Percentiles rank a stretch among this genome's conserved stretches.
Evolutionary conservation across 2,329 filamentous ascomycete species (phyloP).

Genomic region (Xylaria sp.): DNA sequence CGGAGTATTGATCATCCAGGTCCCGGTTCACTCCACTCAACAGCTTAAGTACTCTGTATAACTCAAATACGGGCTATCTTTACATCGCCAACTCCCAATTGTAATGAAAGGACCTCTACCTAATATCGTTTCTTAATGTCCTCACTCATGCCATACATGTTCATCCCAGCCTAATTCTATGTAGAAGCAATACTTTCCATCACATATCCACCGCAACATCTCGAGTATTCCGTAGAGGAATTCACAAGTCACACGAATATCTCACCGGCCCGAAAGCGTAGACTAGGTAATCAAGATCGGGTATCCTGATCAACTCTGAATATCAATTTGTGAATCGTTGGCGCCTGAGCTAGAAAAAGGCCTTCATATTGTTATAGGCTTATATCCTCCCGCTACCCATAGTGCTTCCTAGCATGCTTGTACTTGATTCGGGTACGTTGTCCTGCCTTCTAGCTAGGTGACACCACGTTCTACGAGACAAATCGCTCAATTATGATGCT

Average conservation of each 20-base stretch:
- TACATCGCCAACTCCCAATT: no score
- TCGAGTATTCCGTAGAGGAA: neutral
- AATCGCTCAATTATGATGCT: slow-evolving; percentile 22
- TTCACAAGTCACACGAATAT: neutral
- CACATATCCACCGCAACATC: neutral
- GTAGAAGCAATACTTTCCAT: no score
- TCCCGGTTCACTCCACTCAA: slow-evolving; percentile 7
- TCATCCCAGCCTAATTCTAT: no score
- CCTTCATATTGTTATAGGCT: slow-evolving; percentile 20
- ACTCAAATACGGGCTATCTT: neutral
- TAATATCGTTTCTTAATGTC: no score
- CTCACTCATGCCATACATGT: neutral
- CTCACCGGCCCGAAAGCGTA: neutral
- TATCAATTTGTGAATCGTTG: slow-evolving; percentile 35
- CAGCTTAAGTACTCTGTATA: neutral
- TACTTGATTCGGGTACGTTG: slow-evolving; percentile 15
- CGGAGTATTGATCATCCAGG: slow-evolving; percentile 36
- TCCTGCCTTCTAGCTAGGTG: slow-evolving; percentile 26
- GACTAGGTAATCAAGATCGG: slow-evolving; percentile 1
- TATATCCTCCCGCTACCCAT: slow-evolving; percentile 13
- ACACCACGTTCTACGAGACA: slow-evolving; percentile 29
- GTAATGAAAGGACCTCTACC: no score
- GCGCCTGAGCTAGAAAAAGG: slow-evolving; percentile 26
- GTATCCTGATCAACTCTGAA: slow-evolving; percentile 37
- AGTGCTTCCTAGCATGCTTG: slow-evolving; percentile 24